Evolutionary conservation across 73 alveolate species (phyloP), one percentile per base, ranked within the genome.

Genomic region (Paramecium caudatum): DNA sequence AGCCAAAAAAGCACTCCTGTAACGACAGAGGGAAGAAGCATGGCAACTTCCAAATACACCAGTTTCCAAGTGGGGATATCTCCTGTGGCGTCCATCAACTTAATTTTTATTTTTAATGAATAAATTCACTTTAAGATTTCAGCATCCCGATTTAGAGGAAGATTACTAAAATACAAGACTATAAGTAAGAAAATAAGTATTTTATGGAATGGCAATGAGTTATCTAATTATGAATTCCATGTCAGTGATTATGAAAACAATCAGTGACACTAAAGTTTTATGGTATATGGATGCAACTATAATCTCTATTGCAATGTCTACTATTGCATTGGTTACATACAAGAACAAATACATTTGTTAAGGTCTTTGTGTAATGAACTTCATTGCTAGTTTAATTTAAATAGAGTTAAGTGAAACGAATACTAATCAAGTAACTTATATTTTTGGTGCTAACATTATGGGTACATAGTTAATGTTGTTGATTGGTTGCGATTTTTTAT

Each of bases 1-100:
- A 39, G 17, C 88, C 88, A 74, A 74, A 74, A 74, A 1, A 74
- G 32, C 13, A 74, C 88, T 3, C 88, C 43, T 16, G 88, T 41
- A 5, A 74, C 43, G 6, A 43, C 32, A 9, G 69, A 74, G 6
- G 88, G 88, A 23, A 74, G 15, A 32, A 74, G 55, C 88, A 74
- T 74, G 19, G 88, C 36, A n/a, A 74, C 62, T 45, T 74, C 88
- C 55, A 74, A 27, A 21, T 74, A 74, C 3, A 45, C 55, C 19
- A 74, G 43, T 74, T 74, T 33, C 61, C 83, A 65, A 8, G 83
- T 34, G 13, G 80, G 80, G 2, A 55, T 27, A 5, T 55, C 80
- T 8, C 80, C 80, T 27, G 80, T 55, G 21, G 80, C 80, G 80
- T 55, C 80, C 80, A 55, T 55, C 30, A 55, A 27, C 30, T 46